phyloP scores from a whole-genome alignment of 2,329 filamentous ascomycete species.

The Metarhizium rileyi region DNA sequence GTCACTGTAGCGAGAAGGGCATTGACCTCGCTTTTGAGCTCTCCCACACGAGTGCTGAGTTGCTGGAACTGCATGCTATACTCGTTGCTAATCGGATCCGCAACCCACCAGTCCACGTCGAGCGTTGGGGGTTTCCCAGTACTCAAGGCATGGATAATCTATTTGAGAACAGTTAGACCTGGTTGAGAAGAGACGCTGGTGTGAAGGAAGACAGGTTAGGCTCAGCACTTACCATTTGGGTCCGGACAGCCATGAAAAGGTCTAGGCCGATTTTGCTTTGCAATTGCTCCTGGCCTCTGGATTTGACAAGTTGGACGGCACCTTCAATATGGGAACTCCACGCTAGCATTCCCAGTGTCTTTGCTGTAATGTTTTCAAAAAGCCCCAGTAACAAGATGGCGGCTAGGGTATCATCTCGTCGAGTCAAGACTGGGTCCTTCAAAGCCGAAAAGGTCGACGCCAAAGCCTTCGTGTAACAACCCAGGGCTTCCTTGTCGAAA shows the following conservation, averaged over 20 bases:
- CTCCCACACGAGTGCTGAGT: slow-evolving; percentile 41
- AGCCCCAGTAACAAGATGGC: slow-evolving; percentile 48
- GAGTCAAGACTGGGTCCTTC: slow-evolving; percentile 35
- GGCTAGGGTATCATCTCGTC: slow-evolving; percentile 45
- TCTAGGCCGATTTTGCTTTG: slow-evolving; percentile 40
- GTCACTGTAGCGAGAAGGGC: slow-evolving; percentile 33
- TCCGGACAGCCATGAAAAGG: slow-evolving; percentile 48
- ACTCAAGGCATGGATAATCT: slow-evolving; percentile 47
- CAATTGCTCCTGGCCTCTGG: slow-evolving; percentile 43
- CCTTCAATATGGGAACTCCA: slow-evolving; percentile 56
- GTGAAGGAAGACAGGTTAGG: not conserved
- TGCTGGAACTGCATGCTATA: slow-evolving; percentile 36
- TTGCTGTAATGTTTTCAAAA: slow-evolving; percentile 51
- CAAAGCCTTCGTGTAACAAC: slow-evolving; percentile 44
- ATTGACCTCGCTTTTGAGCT: slow-evolving; percentile 44
- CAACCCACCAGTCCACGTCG: slow-evolving; percentile 49
- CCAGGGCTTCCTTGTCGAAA: slow-evolving; percentile 30
- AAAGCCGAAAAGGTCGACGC: slow-evolving; percentile 41
- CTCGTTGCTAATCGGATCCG: slow-evolving; percentile 37
- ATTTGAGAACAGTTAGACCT: not conserved
- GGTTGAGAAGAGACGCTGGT: not conserved
- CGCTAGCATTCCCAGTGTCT: slow-evolving; percentile 40
- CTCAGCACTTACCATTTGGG: slow-evolving; percentile 39
- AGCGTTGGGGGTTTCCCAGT: slow-evolving; percentile 40
- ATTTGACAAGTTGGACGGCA: slow-evolving; percentile 48